Evolutionary conservation across 2,329 filamentous ascomycete genomes (phyloP), one percentile per base, ranked within the genome.

Genomic region (Fusarium clavum): DNA sequence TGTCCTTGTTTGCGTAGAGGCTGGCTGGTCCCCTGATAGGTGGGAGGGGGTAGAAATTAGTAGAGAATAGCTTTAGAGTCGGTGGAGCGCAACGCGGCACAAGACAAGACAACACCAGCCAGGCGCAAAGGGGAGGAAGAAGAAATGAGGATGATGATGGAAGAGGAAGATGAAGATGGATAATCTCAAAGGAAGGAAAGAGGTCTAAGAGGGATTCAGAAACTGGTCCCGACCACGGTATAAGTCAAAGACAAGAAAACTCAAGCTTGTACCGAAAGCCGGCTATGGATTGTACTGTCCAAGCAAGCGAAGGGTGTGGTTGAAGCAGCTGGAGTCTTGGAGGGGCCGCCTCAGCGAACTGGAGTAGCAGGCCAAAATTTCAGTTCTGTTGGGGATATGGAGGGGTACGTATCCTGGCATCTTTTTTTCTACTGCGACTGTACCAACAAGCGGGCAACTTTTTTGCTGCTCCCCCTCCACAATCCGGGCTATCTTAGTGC

Each of bases 311-410:
- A 72, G 74, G 67, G 69, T 59, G 64, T 70, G 67, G 67, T 61
- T 64, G 70, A 73, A 71, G 61, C 72, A 66, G 57, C 72, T 55
- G 62, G 73, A 66, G 64, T 73, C 62, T 72, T 72, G 69, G 70
- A 72, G 69, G 70, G 70, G 63, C 72, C 73, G 64, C 70, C 69
- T 65, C 73, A 75, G 70, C 69, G 69, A 64, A 70, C 71, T 67
- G 69, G 71, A 75, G 67, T 64, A 69, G 58, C 73, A 73, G 73
- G 73, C 71, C 73, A 75, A 75, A 76, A 76, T 67, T 81, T 80
- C 79, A 79, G 79, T 80, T 81, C 78, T 81, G 78, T 82, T 83
- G 81, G 81, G 81, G 81, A 81, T 77, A 73, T 73, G 70, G 70
- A 74, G 71, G 73, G 73, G 72, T 75, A 75, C 73, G 73, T 75